Evolutionary conservation across 805 yeast genomes (phyloP), one percentile per base, ranked within the genome.

Genomic region (Lachancea dasiensis): DNA sequence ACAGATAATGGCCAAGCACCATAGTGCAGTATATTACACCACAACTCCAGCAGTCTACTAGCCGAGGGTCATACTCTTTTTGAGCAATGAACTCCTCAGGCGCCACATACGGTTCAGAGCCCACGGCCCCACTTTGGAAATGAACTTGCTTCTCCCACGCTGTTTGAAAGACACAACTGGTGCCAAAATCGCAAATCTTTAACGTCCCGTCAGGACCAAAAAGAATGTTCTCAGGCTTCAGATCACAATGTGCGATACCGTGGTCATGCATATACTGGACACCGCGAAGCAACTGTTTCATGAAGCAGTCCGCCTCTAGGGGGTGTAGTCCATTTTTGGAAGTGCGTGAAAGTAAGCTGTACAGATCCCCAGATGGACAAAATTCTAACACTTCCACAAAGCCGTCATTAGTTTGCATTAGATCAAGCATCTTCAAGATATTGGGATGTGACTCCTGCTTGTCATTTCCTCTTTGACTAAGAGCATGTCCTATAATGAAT

Each of bases 161-260:
- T 38, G 95, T 86, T 46, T 84, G 77, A 60, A 89, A 84, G 22
- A 92, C 95, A 42, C 84, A 89, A 33, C 95, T 81, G 34, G 90
- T 86, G 19, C 97, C 97, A 60, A 89, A 89, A 58, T 89, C 97
- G 28, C 86, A 75, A 36, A 81, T 77, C 52, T 79, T 81, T 41
- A 80, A 66, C 37, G 74, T 69, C 7, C 94, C 92, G 42, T 68
- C 64, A 13, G 74, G 69, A 6, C 85, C 79, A 31, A 89, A 64
- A 26, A 89, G 58, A 19, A 89, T 67, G 58, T 89, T 89, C 54
- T 89, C 97, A 9, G 95, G 87, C 61, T 89, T 89, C 44, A 89
- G 67, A 55, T 89, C 97, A 54, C 95, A 83, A 60, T 89, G 97
- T 0, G 96, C 90, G 21, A 89, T 90, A 23, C 97, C 97, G 61